A percentile compares a stretch with the other conserved stretches of the same genome.
Conservation (phyloP, 129 eudicot genomes). For the Tanacetum coccineum region DNA sequence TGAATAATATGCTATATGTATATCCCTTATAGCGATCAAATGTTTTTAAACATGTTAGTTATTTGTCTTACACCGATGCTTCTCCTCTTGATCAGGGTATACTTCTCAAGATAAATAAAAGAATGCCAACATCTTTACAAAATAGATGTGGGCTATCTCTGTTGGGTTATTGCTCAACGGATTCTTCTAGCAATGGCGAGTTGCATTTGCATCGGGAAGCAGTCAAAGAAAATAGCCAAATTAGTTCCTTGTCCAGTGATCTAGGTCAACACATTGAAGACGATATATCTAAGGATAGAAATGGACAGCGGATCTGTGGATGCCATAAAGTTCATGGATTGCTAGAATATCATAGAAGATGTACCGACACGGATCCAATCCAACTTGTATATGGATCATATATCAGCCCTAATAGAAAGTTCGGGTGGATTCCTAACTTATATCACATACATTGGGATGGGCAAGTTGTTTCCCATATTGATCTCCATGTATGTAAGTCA, state of each 20-base stretch:
- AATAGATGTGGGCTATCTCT: constrained; percentile 51
- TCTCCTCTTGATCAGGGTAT: constrained; percentile 42
- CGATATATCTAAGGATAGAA: constrained; percentile 12
- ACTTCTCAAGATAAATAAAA: constrained; percentile 46
- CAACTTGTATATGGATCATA: constrained; percentile 39
- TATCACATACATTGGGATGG: constrained; percentile 67
- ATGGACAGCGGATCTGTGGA: constrained; percentile 36
- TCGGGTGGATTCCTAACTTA: constrained; percentile 50
- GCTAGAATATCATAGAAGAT: constrained; percentile 33
- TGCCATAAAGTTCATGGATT: constrained; percentile 41
- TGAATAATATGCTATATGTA: not conserved
- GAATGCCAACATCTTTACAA: constrained; percentile 62
- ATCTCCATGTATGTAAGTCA: constrained; percentile 99
- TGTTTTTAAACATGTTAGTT: not conserved
- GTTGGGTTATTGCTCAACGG: constrained; percentile 54
- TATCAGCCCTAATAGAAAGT: constrained; percentile 24
- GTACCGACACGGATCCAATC: constrained; percentile 32
- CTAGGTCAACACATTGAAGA: not conserved
- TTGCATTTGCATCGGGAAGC: constrained; percentile 18
- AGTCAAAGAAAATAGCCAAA: constrained; percentile 21
- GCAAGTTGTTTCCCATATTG: constrained; percentile 41
- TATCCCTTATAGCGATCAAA: not conserved
- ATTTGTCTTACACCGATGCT: not conserved
- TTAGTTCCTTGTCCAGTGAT: constrained; percentile 9
- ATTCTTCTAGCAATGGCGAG: constrained; percentile 40